Percentiles rank a stretch among this genome's conserved stretches.
These are phyloP conservation scores for Theileria parva DNA, from an alignment of 169 alveolate species.

Conservation along the genomic window DNA sequence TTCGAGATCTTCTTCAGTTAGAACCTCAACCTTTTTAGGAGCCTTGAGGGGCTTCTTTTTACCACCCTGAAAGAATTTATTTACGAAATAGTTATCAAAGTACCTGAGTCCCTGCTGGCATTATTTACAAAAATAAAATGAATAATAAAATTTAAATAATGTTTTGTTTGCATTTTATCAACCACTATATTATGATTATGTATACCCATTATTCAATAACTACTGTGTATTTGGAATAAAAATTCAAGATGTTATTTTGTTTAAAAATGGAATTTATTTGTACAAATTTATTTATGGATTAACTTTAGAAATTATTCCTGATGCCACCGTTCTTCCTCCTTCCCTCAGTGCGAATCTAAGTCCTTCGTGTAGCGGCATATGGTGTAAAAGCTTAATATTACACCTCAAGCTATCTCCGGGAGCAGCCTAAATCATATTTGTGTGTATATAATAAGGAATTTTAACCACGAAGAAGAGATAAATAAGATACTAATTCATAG, in stretches of 20 bases:
- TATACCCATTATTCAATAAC: neutral
- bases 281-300: neutral
- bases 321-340: slow-evolving; percentile 93
- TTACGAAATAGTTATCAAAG: neutral
- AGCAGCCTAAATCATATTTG: slow-evolving; percentile 59
- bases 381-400: slow-evolving; percentile 78
- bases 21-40: slow-evolving; percentile 68
- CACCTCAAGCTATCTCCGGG: slow-evolving; percentile 80
- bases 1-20: slow-evolving; percentile 75
- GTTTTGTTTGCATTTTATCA: neutral
- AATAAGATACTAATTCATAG: neutral
- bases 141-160: neutral
- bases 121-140: neutral
- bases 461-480: neutral
- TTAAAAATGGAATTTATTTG: neutral
- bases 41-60: slow-evolving; percentile 79
- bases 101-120: slow-evolving; percentile 74
- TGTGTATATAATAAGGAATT: slow-evolving; percentile 8
- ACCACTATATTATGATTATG: neutral
- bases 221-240: neutral
- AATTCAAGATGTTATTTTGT: neutral
- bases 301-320: slow-evolving; percentile 86
- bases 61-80: slow-evolving; percentile 63
- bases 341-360: slow-evolving; percentile 92
- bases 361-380: slow-evolving; percentile 81